A percentile compares a stretch with the other conserved stretches of the same genome.
phyloP scores from a whole-genome alignment of 1,284 basidiomycete genomes.

The Phaffia rhodozyma region DNA sequence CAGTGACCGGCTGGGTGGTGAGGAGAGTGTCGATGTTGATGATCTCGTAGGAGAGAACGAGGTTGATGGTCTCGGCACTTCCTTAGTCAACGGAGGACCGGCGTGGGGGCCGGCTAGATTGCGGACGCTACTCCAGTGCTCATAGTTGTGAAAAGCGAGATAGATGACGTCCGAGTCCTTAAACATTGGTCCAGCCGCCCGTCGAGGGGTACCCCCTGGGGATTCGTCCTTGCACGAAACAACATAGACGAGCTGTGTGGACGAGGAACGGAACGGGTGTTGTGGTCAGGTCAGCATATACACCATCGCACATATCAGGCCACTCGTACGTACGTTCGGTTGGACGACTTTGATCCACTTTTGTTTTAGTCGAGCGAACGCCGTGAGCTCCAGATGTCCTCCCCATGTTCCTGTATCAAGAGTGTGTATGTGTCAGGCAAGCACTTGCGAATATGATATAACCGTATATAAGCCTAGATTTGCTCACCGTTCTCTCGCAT shows the following conservation, averaged over 20 bases:
- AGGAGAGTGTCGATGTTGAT: background rate
- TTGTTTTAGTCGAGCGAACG: conserved; percentile 67
- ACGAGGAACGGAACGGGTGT: background rate
- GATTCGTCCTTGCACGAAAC: conserved; percentile 25
- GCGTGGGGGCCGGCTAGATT: conserved; percentile 13
- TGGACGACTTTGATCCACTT: conserved; percentile 82
- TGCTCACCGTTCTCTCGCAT: conserved; percentile 61
- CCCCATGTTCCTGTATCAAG: conserved; percentile 60
- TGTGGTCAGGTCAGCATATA: background rate
- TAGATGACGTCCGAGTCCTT: conserved; percentile 14
- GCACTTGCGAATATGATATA: background rate
- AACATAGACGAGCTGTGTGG: conserved; percentile 31
- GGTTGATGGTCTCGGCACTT: background rate
- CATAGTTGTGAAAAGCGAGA: conserved; percentile 25
- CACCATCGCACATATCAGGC: background rate
- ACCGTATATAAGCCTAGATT: background rate
- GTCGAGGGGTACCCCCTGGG: conserved; percentile 6
- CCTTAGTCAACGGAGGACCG: conserved; percentile 4
- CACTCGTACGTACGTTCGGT: conserved; percentile 43
- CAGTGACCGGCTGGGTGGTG: background rate
- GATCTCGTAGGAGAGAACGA: background rate
- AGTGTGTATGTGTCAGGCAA: background rate
- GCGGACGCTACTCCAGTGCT: conserved; percentile 18
- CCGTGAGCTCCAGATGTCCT: conserved; percentile 78
- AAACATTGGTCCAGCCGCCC: too few species aligned